phyloP scores from a whole-genome alignment of 2,329 filamentous ascomycete species.

The Penicillium sp. region DNA sequence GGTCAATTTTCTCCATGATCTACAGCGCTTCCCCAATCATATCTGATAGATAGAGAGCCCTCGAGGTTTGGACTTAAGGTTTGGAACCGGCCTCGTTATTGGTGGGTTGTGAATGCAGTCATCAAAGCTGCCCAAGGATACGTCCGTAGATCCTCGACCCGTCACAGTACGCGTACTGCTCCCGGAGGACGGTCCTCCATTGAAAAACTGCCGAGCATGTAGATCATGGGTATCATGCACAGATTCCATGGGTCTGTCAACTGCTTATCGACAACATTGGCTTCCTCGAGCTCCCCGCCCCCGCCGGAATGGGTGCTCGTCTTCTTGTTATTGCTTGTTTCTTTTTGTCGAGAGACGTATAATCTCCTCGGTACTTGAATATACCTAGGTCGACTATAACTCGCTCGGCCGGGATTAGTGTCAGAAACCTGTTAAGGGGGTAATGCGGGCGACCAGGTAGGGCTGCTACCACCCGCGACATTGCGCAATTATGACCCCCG shows the following conservation, averaged over 20 bases:
- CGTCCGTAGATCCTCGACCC: not conserved
- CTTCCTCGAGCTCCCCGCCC: not conserved
- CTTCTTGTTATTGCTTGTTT: not conserved
- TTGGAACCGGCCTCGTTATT: not conserved
- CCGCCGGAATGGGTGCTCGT: not conserved
- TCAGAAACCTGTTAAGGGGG: not conserved
- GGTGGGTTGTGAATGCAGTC: not conserved
- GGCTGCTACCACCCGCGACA: not conserved
- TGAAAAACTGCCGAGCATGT: not conserved
- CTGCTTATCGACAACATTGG: not conserved
- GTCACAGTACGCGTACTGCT: not conserved
- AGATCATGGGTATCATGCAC: not conserved
- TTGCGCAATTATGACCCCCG: not conserved
- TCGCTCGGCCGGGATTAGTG: not conserved
- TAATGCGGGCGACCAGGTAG: not conserved
- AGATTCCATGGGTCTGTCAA: not conserved
- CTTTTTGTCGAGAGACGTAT: not conserved
- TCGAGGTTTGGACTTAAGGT: conserved; percentile 2
- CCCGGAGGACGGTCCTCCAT: conserved; percentile 10
- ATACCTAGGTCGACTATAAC: not conserved
- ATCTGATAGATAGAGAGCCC: not conserved
- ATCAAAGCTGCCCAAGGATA: not conserved
- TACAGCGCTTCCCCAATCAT: not conserved
- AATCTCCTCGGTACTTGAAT: not conserved
- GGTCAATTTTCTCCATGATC: not conserved